phyloP scores from a whole-genome alignment of 768 basidiomycete species.

The Cystobasidium tubakii region DNA sequence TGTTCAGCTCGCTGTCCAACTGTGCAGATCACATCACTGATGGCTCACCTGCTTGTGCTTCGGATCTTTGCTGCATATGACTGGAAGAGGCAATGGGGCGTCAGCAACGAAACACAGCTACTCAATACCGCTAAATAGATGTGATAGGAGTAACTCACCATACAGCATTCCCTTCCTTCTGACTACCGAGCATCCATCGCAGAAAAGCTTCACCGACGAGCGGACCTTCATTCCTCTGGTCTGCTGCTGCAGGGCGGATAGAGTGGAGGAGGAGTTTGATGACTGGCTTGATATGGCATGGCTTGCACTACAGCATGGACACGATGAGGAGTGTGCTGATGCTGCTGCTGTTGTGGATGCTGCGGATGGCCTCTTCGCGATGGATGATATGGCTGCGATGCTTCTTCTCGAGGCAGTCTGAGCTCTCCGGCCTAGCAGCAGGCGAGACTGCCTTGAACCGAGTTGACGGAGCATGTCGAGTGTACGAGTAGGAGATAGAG shows the following conservation, averaged over 20 bases:
- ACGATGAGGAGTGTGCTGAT: conserved; percentile 19
- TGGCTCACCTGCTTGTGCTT: conserved; percentile 87
- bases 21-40: not conserved
- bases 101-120: not conserved
- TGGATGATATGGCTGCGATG: not conserved
- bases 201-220: conserved; percentile 86
- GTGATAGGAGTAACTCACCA: too few relatives aligned
- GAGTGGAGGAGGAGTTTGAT: too few relatives aligned
- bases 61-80: conserved; percentile 86
- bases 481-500: not conserved
- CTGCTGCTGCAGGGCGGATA: not conserved
- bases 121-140: too few relatives aligned
- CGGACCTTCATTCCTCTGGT: conserved; percentile 84
- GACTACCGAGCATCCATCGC: conserved; percentile 85
- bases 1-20: too few relatives aligned
- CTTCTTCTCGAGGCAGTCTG: not conserved
- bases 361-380: not conserved
- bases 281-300: not conserved
- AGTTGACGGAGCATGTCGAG: not conserved
- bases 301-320: conserved; percentile 21
- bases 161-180: conserved; percentile 84
- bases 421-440: not conserved
- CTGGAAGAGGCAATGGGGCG: not conserved
- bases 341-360: conserved; percentile 14
- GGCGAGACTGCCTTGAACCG: not conserved